These are phyloP conservation scores for Geoglossum glabrum DNA, from an alignment of 495 filamentous ascomycete species.

Conservation along the genomic window DNA sequence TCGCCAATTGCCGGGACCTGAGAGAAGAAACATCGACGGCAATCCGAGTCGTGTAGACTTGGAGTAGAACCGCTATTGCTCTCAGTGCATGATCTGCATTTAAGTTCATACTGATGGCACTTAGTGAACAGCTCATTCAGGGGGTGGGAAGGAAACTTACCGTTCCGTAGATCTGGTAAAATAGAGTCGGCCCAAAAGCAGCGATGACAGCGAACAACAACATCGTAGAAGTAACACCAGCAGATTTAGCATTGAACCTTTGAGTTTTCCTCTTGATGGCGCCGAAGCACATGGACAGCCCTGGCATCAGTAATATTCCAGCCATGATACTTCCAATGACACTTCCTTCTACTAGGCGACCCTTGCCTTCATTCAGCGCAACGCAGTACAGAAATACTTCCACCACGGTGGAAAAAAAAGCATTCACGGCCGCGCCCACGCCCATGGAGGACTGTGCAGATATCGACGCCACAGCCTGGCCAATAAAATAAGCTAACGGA, in stretches of 20 bases:
- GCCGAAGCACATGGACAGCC: slow-evolving; percentile 97
- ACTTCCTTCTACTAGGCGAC: slow-evolving; percentile 81
- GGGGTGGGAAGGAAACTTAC: slow-evolving; percentile 25
- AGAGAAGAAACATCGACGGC: slow-evolving; percentile 81
- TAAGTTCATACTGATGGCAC: slow-evolving; percentile 59
- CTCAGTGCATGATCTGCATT: slow-evolving; percentile 56
- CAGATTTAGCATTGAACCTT: slow-evolving; percentile 92
- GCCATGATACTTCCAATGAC: slow-evolving; percentile 96
- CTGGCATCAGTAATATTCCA: slow-evolving; percentile 86
- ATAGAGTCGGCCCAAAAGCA: slow-evolving; percentile 94
- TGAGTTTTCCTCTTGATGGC: slow-evolving; percentile 97
- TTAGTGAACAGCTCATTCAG: slow-evolving; percentile 15
- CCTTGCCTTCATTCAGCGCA: slow-evolving; percentile 82
- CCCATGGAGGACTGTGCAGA: slow-evolving; percentile 99
- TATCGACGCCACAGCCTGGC: slow-evolving; percentile 96
- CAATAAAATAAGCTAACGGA: slow-evolving; percentile 97
- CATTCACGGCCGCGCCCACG: slow-evolving; percentile 93
- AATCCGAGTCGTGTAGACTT: slow-evolving; percentile 35
- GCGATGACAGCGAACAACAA: slow-evolving; percentile 90
- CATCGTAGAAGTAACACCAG: slow-evolving; percentile 97
- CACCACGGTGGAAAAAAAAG: slow-evolving; percentile 96
- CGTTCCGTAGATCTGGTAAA: slow-evolving; percentile 97
- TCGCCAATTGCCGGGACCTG: slow-evolving; percentile 73
- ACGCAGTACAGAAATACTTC: slow-evolving; percentile 98
- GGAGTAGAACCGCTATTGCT: slow-evolving; percentile 17